Base-by-base conservation (phyloP, 148 eudicot species). In the Nepenthes mirabilis region DNA sequence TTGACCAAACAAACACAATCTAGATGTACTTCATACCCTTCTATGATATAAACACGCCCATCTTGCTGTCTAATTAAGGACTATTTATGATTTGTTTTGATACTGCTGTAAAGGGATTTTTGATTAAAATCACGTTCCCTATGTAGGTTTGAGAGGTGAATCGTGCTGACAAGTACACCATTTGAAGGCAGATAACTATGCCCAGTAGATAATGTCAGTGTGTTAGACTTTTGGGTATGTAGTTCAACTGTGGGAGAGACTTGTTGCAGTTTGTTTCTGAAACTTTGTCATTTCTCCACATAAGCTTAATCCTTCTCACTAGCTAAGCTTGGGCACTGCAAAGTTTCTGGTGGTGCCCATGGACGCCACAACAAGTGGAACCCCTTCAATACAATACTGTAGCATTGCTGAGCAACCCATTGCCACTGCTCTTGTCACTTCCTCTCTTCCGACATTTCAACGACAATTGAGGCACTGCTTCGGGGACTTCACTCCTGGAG, bases 341-440 rank as follows among this genome's bases (percentile, higher is more conserved):
- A 60, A 55, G 9, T 47, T 40, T 47, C 50, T 50, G 72, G 79
- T 82, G 69, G 87, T 81, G 88, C 86, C 86, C 84, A 84, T 91
- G 98, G 98, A 91, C 51, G 82, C 90, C 73, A 76, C 96, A 13
- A 67, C 86, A 37, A 80, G 96, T 64, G 96, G 79, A 66, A 68
- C 88, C 40, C 80, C 86, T 35, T 73, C 81, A 53, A 78, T 88
- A 48, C 96, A 83, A 62, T 78, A 63, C 71, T 78, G 73, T 59
- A 88, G 78, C 74, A 78, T 91, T 36, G 63, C 88, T 3, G 98
- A 88, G n/a, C 94, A 91, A 72, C 65, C 90, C 58, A 67, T 86
- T 52, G 51, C 76, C 55, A 47, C 75, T 48, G 35, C 84, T 1
- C 69, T 80, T 13, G 78, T 72, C 14, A 70, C 84, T 35, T 77